Evolutionary conservation across 2,329 filamentous ascomycete genomes (phyloP).

Genomic region (Pseudofabraea citricarpa): DNA sequence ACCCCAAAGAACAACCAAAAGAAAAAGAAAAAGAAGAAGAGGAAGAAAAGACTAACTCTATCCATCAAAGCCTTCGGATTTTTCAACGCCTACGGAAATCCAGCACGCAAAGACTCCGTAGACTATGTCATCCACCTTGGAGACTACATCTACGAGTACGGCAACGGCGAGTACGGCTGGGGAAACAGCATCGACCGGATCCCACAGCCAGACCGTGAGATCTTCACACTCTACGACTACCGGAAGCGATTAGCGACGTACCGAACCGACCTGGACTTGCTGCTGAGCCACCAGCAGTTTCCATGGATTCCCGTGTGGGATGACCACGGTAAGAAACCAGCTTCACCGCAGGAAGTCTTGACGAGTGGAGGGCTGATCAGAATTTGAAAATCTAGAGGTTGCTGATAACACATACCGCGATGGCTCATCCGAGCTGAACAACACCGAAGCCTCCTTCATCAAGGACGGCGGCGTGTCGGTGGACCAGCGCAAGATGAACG

Average conservation of each 20-base stretch:
- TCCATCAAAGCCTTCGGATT: conserved; percentile 42
- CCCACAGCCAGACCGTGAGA: conserved; percentile 43
- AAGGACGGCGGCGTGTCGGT: conserved; percentile 52
- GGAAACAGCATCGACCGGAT: conserved; percentile 47
- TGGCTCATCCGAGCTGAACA: conserved; percentile 55
- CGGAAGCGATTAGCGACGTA: conserved; percentile 54
- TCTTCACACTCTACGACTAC: conserved; percentile 51
- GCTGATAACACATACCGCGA: conserved; percentile 62
- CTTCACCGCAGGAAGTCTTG: too few species aligned
- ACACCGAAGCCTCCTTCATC: conserved; percentile 62
- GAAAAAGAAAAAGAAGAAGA: too few species aligned
- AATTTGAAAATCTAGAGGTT: conserved; percentile 44
- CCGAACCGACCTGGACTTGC: conserved; percentile 56
- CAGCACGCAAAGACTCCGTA: conserved; percentile 52
- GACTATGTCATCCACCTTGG: conserved; percentile 58
- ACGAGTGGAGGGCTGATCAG: too few species aligned
- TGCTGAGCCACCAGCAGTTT: conserved; percentile 48
- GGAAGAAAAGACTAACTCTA: background rate
- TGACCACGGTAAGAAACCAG: conserved; percentile 43
- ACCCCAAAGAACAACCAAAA: background rate
- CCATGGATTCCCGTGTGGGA: conserved; percentile 64
- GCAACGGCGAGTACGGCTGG: conserved; percentile 43
- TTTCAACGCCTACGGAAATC: conserved; percentile 57
- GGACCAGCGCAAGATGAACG: conserved; percentile 71
- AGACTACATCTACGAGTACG: conserved; percentile 62